Evolutionary conservation across 495 filamentous ascomycete species (phyloP), one percentile per base, ranked within the genome.

Genomic region (Hypoxylon perforatum): DNA sequence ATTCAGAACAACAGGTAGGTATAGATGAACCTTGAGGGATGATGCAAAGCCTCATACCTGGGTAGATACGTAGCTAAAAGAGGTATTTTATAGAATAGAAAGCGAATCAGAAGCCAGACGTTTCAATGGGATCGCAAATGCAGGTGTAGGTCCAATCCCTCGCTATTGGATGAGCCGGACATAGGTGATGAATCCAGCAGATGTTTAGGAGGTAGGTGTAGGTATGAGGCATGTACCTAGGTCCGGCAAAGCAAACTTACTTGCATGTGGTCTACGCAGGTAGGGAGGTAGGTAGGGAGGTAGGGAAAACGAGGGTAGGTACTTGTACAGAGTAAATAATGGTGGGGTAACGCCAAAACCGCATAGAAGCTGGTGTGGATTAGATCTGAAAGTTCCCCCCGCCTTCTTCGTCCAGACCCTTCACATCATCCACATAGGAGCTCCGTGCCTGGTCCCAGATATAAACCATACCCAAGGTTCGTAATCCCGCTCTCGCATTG

Each of bases 401-500:
- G 65, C 65, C 65, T 63, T 63, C 47, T 53, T 63, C 48, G 55
- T 55, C 63, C 65, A 69, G 63, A 48, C 59, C 44, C 56, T 33
- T 58, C 25, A 39, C 49, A 23, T 67, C 61, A 56, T 57, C 59
- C 59, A 63, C 56, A 59, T 33, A 59, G 35, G 17, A 53, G 48
- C 35, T 61, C 57, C 55, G 53, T 64, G 46, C 35, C 50, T 47
- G 23, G 22, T 28, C 28, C 28, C 23, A 48, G 21, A 62, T 46
- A 63, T 46, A 67, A 28, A 28, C 25, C 25, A 28, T 28, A 28
- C 14, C 7, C 38, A 51, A 51, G 64, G 68, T 69, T 69, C 10
- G 65, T 71, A 52, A n/a, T 73, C 70, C 61, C 69, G 71, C 59
- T 58, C 54, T 56, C 48, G 49, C 51, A 57, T 50, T 57, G 42